Evolutionary conservation across 257 asterid species (phyloP), one percentile per base, ranked within the genome.

Genomic region (Nicotiana tabacum): DNA sequence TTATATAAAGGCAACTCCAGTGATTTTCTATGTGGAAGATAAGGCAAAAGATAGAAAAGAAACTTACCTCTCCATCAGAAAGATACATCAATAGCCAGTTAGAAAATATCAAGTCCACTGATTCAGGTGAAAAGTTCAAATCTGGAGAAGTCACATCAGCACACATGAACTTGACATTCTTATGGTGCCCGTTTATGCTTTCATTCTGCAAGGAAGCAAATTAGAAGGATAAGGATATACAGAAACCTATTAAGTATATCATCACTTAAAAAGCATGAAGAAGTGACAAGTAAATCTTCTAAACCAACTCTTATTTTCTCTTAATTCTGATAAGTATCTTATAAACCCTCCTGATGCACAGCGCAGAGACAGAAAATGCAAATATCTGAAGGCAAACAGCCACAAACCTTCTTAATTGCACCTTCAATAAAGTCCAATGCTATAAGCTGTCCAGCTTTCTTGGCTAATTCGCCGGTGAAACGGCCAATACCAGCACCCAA

Each of bases 401-500:
- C 21, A 83, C 81, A 77, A 70, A 92, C 98, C 98, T 95, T 93
- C 84, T 92, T 92, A 51, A 96, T 92, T 55, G 87, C 92, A 69
- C 92, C 84, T 62, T 94, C 99, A n/a, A 94, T 94, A 90, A 94
- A 96, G 89, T 96, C 99, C 67, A 93, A 51, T 57, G 99, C 99
- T 53, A 90, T 88, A 66, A 96, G 86, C 56, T 91, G 88, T 21
- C 87, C 93, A 64, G 99, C 97, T 67, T 85, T 90, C 81, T 88
- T 82, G 58, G 97, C 99, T 82, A 96, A 81, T 84, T 96, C 98
- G 68, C 97, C 92, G 10, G 99, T 94, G 85, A 96, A 96, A 82
- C 99, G 98, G 82, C 99, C 99, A 88, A 96, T 94, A 69, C 99
- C 99, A 89, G 99, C 99, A 82, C 99, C 99, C 55, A 96, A 93